phyloP scores from a whole-genome alignment of 495 filamentous ascomycete species.

The Venustampulla echinocandica region DNA sequence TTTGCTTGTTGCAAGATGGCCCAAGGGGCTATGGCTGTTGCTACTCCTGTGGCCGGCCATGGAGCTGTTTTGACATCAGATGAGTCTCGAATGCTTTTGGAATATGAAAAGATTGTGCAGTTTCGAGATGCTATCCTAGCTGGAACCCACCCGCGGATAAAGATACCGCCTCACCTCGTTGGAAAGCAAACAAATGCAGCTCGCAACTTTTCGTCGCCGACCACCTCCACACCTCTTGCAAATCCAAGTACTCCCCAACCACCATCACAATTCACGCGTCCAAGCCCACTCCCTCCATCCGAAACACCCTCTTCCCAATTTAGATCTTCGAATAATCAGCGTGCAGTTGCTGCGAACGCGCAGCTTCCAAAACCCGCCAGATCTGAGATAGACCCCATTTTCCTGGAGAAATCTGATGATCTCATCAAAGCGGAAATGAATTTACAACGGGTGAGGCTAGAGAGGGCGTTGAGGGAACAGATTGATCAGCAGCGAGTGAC shows the following conservation, averaged over 20 bases:
- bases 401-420: slow-evolving; percentile 77
- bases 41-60: slow-evolving; percentile 6
- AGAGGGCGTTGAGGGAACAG: slow-evolving; percentile 67
- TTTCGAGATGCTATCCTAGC: slow-evolving; percentile 70
- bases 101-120: slow-evolving; percentile 66
- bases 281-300: too few species aligned
- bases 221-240: slow-evolving; percentile 8
- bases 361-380: slow-evolving; percentile 21
- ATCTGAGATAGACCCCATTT: slow-evolving; percentile 62
- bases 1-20: slow-evolving; percentile 15
- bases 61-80: slow-evolving; percentile 27
- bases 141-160: slow-evolving; percentile 67
- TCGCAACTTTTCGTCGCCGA: slow-evolving; percentile 11
- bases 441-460: slow-evolving; percentile 70
- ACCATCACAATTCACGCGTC: slow-evolving; percentile 3
- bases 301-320: slow-evolving; percentile 11
- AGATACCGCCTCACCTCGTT: slow-evolving; percentile 50
- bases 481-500: slow-evolving; percentile 54
- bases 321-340: slow-evolving; percentile 23
- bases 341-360: slow-evolving; percentile 3
- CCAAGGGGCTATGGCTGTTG: slow-evolving; percentile 16
- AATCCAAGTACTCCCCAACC: slow-evolving; percentile 2
- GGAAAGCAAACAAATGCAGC: slow-evolving; percentile 35
- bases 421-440: slow-evolving; percentile 75
- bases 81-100: slow-evolving; percentile 34